phyloP scores from a whole-genome alignment of 345 rosid genomes.

The Barbarea vulgaris region DNA sequence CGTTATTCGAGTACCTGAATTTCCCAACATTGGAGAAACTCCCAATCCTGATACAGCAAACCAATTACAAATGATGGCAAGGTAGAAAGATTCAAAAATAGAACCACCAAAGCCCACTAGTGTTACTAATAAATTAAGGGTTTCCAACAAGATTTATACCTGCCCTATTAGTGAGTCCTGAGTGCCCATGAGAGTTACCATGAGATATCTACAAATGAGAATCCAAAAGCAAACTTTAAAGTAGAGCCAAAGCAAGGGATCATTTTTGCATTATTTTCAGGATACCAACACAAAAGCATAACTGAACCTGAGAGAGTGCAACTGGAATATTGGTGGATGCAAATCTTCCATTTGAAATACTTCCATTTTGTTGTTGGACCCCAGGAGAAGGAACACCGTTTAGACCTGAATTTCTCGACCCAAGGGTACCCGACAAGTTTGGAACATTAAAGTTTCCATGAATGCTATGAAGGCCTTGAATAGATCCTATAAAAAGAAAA shows the following conservation, averaged over 20 bases:
- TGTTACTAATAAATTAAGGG: slow-evolving; percentile 60
- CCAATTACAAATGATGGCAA: slow-evolving; percentile 66
- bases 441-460: slow-evolving; percentile 86
- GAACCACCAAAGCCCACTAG: slow-evolving; percentile 67
- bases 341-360: slow-evolving; percentile 80
- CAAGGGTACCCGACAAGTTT: slow-evolving; percentile 65
- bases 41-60: slow-evolving; percentile 84
- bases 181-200: slow-evolving; percentile 79
- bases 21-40: slow-evolving; percentile 82
- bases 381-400: slow-evolving; percentile 74
- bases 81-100: slow-evolving; percentile 64
- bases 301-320: slow-evolving; percentile 83
- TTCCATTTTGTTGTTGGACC: slow-evolving; percentile 83
- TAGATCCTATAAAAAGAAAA: slow-evolving; percentile 50
- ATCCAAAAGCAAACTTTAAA: slow-evolving; percentile 12
- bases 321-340: slow-evolving; percentile 78
- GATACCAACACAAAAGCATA: slow-evolving; percentile 13
- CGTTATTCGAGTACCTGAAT: slow-evolving; percentile 75
- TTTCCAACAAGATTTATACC: slow-evolving; percentile 68
- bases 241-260: slow-evolving; percentile 10
- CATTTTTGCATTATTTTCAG: neutral
- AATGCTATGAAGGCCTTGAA: slow-evolving; percentile 77
- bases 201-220: slow-evolving; percentile 69
- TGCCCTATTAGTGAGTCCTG: slow-evolving; percentile 86
- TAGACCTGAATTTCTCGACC: slow-evolving; percentile 74